Base-by-base conservation (phyloP, 1,139 yeast species). In the Sugiyamaella sp. region DNA sequence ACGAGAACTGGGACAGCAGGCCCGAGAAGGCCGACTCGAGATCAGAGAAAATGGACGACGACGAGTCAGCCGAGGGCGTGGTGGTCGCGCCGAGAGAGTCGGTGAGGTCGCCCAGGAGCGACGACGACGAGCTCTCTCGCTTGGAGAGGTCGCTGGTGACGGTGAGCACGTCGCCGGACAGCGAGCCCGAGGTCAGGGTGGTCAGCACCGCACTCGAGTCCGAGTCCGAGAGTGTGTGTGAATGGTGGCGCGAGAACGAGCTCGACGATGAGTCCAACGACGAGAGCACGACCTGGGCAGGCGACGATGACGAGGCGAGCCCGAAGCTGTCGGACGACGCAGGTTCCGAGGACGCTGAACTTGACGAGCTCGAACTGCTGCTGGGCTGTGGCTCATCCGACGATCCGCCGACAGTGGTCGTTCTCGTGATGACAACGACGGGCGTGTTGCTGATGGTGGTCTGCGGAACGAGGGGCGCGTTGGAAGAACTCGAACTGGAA, bases 21-120 rank as follows among this genome's bases (percentile, higher is more conserved):
- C 63, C 62, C n/a, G 64, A 56, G 49, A 60, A 63, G 3, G 63
- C 66, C 19, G 67, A 63, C 29, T 59, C 57, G 33, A 63, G 53
- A 43, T 60, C 66, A 20, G 66, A 62, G 27, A 61, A 52, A 42
- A 63, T 57, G 12, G 49, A 40, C 10, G n/a, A n/a, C n/a, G n/a
- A n/a, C n/a, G 45, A 25, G 20, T 42, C 54, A 35, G 41, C 42
- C 17, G 39, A 22, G 2, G 35, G 14, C 20, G 41, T 33, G 3
- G 54, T 9, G 27, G 51, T 43, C 2, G 50, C 39, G 49, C 46
- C 2, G 46, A 19, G 10, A 17, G 25, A 17, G 35, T 25, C 3
- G 38, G n/a, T 29, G 46, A 29, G 35, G 35, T 29, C 35, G 35
- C 35, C 35, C 4, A 29, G 35, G 35, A 29, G 35, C 14, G 35